Evolutionary conservation across 345 rosid genomes (phyloP).

Genomic region (Heritiera littoralis): DNA sequence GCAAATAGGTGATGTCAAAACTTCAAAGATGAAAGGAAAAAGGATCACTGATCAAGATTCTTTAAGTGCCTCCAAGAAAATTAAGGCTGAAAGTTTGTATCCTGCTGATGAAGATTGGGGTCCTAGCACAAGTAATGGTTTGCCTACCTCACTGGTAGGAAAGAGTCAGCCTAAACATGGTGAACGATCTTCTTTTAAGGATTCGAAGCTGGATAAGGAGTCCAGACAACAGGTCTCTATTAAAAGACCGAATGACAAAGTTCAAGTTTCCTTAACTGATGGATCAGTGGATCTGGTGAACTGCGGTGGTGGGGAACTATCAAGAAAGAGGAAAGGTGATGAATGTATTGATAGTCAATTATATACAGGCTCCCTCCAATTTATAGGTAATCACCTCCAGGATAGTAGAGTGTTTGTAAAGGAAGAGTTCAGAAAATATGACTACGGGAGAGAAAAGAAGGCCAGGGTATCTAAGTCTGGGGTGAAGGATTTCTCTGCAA

Average conservation of each 20-base stretch:
- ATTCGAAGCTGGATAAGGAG: conserved; percentile 40
- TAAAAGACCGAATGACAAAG: conserved; percentile 46
- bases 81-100: conserved; percentile 48
- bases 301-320: conserved; percentile 37
- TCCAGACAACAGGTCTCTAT: conserved; percentile 40
- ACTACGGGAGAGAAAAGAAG: conserved; percentile 59
- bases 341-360: conserved; percentile 41
- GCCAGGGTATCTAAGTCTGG: conserved; percentile 53
- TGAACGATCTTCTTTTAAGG: conserved; percentile 40
- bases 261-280: conserved; percentile 39
- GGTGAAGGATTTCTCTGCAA: conserved; percentile 57
- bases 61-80: conserved; percentile 61
- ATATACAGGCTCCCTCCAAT: conserved; percentile 28
- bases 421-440: conserved; percentile 57
- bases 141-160: conserved; percentile 42
- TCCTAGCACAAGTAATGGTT: conserved; percentile 54
- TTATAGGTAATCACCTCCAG: conserved; percentile 36
- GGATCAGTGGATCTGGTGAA: conserved; percentile 48
- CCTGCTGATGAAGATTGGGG: conserved; percentile 48
- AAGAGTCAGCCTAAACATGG: conserved; percentile 45
- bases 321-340: conserved; percentile 63
- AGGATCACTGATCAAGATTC: conserved; percentile 53
- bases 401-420: conserved; percentile 32
- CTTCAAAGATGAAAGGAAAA: conserved; percentile 59
- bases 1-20: conserved; percentile 54